Evolutionary conservation across 345 rosid species (phyloP).

Genomic region (Jatropha curcas): DNA sequence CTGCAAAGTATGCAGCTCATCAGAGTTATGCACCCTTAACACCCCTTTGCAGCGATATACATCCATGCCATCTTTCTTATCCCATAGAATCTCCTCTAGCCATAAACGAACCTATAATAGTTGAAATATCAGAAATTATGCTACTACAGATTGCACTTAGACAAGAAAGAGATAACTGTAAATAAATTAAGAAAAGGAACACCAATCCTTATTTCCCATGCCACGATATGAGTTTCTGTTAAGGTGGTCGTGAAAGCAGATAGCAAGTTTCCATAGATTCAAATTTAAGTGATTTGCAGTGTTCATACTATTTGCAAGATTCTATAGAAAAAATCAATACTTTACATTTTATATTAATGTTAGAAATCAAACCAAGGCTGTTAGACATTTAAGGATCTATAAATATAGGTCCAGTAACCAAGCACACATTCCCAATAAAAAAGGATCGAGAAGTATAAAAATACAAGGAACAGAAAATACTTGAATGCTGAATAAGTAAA

Average conservation of each 20-base stretch:
- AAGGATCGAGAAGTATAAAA: neutral
- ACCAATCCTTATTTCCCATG: neutral
- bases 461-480: neutral
- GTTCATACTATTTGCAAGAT: neutral
- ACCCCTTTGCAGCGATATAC: slow-evolving; percentile 94
- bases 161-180: neutral
- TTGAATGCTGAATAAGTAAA: neutral
- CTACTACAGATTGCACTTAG: slow-evolving; percentile 1
- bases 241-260: neutral
- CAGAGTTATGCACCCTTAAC: slow-evolving; percentile 60
- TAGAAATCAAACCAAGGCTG: neutral
- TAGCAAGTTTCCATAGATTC: neutral
- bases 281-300: neutral
- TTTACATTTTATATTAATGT: neutral
- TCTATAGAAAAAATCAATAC: neutral
- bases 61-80: slow-evolving; percentile 74
- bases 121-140: slow-evolving; percentile 4
- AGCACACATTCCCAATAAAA: neutral
- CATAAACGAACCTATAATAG: slow-evolving; percentile 61
- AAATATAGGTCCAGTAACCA: neutral
- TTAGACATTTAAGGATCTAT: neutral
- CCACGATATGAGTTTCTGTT: neutral
- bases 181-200: neutral
- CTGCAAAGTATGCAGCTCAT: slow-evolving; percentile 86
- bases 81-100: slow-evolving; percentile 97